A percentile compares a stretch with the other conserved stretches of the same genome.
These are phyloP conservation scores for Globisporangium heterothallicum DNA, from an alignment of 352 stramenopile genomes.

Conservation along the genomic window DNA sequence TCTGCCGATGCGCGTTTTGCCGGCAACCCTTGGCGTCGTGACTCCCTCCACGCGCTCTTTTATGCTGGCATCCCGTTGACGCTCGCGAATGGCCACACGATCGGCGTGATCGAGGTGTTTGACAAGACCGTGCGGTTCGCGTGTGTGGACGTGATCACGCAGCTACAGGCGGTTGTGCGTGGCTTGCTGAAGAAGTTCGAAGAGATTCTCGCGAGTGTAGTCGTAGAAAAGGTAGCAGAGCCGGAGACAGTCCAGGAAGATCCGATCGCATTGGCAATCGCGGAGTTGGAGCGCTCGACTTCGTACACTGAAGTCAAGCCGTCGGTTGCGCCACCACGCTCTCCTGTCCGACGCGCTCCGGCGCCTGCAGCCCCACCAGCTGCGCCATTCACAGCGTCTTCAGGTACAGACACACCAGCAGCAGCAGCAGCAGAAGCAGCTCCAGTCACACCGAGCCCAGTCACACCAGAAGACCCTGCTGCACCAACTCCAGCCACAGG, in stretches of 20 bases:
- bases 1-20: conserved; percentile 59
- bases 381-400: not conserved
- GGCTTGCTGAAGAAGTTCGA: conserved; percentile 71
- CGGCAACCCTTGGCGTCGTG: conserved; percentile 49
- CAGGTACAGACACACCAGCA: not conserved
- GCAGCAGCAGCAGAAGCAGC: conserved; percentile 1
- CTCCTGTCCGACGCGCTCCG: conserved; percentile 11
- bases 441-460: too few species aligned
- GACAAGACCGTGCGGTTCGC: conserved; percentile 42
- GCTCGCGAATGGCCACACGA: conserved; percentile 59
- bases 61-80: conserved; percentile 80
- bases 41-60: conserved; percentile 44
- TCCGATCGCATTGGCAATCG: conserved; percentile 16
- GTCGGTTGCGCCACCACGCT: conserved; percentile 2
- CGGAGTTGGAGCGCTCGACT: conserved; percentile 16
- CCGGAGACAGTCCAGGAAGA: conserved; percentile 6
- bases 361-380: conserved; percentile 12
- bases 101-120: conserved; percentile 71
- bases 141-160: conserved; percentile 56
- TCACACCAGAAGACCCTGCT: too few species aligned
- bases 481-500: conserved; percentile 6
- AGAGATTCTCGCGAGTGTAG: conserved; percentile 43
- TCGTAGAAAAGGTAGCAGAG: conserved; percentile 16
- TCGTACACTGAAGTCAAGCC: conserved; percentile 19
- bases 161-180: conserved; percentile 72